Conservation (phyloP, 2,329 filamentous ascomycete species). For the Trichoderma sp. region DNA sequence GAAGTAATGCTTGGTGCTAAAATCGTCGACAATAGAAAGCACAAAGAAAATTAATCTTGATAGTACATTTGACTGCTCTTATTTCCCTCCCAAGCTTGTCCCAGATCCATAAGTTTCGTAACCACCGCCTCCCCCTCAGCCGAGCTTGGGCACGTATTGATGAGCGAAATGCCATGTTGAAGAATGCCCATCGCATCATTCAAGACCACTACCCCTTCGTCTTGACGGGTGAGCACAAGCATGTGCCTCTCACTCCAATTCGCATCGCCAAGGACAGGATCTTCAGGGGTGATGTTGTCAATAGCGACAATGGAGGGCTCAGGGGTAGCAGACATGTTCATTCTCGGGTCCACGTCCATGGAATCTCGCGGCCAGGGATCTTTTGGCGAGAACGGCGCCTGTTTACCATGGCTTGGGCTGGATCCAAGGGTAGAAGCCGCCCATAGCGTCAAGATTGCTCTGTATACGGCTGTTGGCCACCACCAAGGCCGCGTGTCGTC, state of each 20-base stretch:
- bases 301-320: background rate
- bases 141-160: background rate
- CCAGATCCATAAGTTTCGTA: background rate
- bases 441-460: conserved; percentile 63
- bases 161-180: conserved; percentile 7
- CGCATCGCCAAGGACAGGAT: background rate
- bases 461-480: conserved; percentile 70
- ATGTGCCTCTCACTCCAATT: background rate
- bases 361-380: background rate
- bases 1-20: background rate
- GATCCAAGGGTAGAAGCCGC: conserved; percentile 49
- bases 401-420: background rate
- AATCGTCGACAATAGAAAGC: background rate
- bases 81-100: background rate
- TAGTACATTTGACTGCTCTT: background rate
- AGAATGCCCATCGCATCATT: background rate
- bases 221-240: background rate
- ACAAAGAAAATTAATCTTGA: background rate
- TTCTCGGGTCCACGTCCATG: background rate
- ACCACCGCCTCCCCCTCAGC: background rate
- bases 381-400: background rate
- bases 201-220: background rate
- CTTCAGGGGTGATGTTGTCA: background rate
- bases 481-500: conserved; percentile 60
- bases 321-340: background rate